A percentile compares a stretch with the other conserved stretches of the same genome.
Evolutionary conservation across 441 rosid genomes (phyloP).

Genomic region (Brassica balearica): DNA sequence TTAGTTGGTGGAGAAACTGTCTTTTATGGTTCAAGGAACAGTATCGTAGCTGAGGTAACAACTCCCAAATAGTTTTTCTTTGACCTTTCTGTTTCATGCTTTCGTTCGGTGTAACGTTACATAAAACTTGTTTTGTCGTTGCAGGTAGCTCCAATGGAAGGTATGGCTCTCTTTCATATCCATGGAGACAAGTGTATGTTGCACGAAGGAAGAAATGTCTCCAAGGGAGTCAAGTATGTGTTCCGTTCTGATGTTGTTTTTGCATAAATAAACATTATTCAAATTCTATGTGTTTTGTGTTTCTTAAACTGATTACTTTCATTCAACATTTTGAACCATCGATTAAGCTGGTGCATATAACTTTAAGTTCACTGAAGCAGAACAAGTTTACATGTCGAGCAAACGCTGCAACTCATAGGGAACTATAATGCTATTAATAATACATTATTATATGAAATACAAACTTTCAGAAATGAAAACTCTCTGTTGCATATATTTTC

Average conservation of each 20-base stretch:
- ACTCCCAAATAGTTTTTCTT: neutral
- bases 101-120: too few relatives aligned
- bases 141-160: slow-evolving; percentile 92
- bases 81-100: neutral
- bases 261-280: slow-evolving; percentile 55
- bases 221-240: slow-evolving; percentile 84
- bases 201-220: slow-evolving; percentile 83
- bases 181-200: slow-evolving; percentile 93
- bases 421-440: neutral
- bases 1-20: slow-evolving; percentile 94
- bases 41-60: slow-evolving; percentile 75
- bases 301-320: slow-evolving; percentile 3
- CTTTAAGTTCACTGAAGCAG: slow-evolving; percentile 12
- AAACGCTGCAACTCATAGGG: slow-evolving; percentile 7
- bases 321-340: slow-evolving; percentile 7
- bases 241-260: slow-evolving; percentile 92
- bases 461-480: slow-evolving; percentile 32
- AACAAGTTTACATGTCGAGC: slow-evolving; percentile 23
- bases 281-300: slow-evolving; percentile 24
- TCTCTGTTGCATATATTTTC: slow-evolving; percentile 25
- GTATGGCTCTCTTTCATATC: slow-evolving; percentile 91
- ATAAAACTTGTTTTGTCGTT: neutral
- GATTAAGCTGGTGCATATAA: neutral
- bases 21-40: slow-evolving; percentile 81
- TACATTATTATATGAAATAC: slow-evolving; percentile 24